Evolutionary conservation across 2,329 filamentous ascomycete genomes (phyloP).

Genomic region (Xylaria sp.): DNA sequence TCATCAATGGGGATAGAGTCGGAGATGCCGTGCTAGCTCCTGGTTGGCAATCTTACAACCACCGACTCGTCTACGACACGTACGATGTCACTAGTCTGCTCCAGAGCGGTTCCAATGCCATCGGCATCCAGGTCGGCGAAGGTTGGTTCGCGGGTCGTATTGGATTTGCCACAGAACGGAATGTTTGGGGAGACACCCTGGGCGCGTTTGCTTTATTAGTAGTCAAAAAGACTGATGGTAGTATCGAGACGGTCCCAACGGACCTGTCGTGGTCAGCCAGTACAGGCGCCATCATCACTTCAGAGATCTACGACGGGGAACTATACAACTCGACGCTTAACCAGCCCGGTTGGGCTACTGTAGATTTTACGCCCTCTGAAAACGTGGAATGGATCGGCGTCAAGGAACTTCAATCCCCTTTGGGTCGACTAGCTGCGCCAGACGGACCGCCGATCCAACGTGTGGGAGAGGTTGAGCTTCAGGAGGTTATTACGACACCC

Average conservation of each 20-base stretch:
- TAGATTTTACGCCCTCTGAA: conserved; percentile 48
- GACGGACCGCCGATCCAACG: conserved; percentile 49
- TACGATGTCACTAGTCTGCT: conserved; percentile 61
- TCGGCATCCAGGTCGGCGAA: conserved; percentile 60
- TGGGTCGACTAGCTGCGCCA: conserved; percentile 44
- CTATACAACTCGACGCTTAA: conserved; percentile 46
- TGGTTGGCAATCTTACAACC: conserved; percentile 62
- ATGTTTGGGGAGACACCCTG: conserved; percentile 48
- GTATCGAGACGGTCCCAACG: conserved; percentile 41
- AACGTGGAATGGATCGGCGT: conserved; percentile 46
- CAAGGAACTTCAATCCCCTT: conserved; percentile 39
- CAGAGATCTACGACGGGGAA: conserved; percentile 48
- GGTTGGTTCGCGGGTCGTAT: conserved; percentile 62
- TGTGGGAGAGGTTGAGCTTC: conserved; percentile 42
- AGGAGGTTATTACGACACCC: conserved; percentile 46
- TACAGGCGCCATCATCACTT: conserved; percentile 42
- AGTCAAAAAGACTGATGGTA: conserved; percentile 38
- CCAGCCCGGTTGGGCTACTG: conserved; percentile 40
- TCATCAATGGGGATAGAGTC: conserved; percentile 58
- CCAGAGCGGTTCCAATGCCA: conserved; percentile 50
- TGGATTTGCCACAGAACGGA: conserved; percentile 44
- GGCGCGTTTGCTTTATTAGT: conserved; percentile 47
- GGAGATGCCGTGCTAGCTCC: conserved; percentile 57
- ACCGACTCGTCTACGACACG: conserved; percentile 62
- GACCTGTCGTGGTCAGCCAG: conserved; percentile 47